A percentile compares a stretch with the other conserved stretches of the same genome.
phyloP scores from a whole-genome alignment of 441 rosid genomes.

The Oxalis stricta region DNA sequence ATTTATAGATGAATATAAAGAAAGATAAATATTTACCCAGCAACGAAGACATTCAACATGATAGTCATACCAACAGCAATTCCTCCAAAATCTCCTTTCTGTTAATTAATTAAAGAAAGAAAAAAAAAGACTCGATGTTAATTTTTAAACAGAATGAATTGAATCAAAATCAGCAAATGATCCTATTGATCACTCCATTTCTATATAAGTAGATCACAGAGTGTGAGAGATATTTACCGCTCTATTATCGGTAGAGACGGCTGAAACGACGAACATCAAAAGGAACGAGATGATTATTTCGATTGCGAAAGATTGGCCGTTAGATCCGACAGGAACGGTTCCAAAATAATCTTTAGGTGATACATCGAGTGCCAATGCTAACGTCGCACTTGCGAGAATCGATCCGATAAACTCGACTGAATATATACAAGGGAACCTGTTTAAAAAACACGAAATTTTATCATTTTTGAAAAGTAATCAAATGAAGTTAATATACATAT shows the following conservation, averaged over 20 bases:
- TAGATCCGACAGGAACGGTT: conserved; percentile 48
- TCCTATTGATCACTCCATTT: no score
- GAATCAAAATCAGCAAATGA: no score
- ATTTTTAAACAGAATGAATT: no score
- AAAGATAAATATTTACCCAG: conserved; percentile 35
- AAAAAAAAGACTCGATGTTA: not conserved
- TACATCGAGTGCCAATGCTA: conserved; percentile 27
- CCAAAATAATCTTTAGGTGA: conserved; percentile 44
- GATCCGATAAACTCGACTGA: conserved; percentile 50
- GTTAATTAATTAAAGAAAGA: not conserved
- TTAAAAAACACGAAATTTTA: not conserved
- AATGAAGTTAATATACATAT: no score
- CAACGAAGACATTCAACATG: conserved; percentile 51
- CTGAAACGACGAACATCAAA: conserved; percentile 59
- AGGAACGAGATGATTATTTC: conserved; percentile 58
- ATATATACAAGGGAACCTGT: conserved; percentile 35
- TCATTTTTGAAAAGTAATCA: not conserved
- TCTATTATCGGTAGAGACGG: conserved; percentile 34
- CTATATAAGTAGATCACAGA: not conserved
- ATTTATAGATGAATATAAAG: no score
- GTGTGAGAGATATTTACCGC: conserved; percentile 24
- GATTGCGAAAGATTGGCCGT: conserved; percentile 29
- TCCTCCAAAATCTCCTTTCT: conserved; percentile 49
- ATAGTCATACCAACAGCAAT: conserved; percentile 72
- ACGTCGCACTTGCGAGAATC: conserved; percentile 44